These are phyloP conservation scores for Panaeolus cyanescens DNA, from an alignment of 768 basidiomycete genomes.

Conservation along the genomic window DNA sequence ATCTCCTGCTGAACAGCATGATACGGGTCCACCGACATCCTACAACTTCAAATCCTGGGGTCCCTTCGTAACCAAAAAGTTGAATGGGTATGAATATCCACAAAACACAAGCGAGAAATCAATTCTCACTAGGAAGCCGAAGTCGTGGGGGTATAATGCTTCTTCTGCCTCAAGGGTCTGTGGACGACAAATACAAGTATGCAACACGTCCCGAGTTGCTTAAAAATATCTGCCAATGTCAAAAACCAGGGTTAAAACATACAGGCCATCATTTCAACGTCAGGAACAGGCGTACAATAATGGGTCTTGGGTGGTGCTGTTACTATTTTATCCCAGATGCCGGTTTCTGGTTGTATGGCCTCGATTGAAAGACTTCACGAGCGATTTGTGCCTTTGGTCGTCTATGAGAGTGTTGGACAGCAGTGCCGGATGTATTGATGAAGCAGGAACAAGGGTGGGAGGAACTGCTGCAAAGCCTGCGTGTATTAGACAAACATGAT, in stretches of 20 bases:
- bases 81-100: neutral
- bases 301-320: neutral
- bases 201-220: neutral
- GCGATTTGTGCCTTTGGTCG: neutral
- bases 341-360: neutral
- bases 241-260: neutral
- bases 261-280: neutral
- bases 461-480: neutral
- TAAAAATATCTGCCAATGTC: neutral
- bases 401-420: neutral
- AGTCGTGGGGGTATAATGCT: neutral
- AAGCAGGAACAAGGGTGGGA: neutral
- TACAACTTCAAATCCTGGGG: neutral
- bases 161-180: neutral
- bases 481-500: neutral
- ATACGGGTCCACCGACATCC: constrained; percentile 72
- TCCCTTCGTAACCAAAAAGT: neutral
- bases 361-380: neutral
- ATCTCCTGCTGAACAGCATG: constrained; percentile 86
- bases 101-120: neutral
- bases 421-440: neutral
- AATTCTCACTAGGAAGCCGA: neutral
- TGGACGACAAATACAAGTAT: neutral
- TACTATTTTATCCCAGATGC: neutral
- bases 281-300: neutral